phyloP scores from a whole-genome alignment of 352 stramenopile species.

The Salisapilia sapeloensis region DNA sequence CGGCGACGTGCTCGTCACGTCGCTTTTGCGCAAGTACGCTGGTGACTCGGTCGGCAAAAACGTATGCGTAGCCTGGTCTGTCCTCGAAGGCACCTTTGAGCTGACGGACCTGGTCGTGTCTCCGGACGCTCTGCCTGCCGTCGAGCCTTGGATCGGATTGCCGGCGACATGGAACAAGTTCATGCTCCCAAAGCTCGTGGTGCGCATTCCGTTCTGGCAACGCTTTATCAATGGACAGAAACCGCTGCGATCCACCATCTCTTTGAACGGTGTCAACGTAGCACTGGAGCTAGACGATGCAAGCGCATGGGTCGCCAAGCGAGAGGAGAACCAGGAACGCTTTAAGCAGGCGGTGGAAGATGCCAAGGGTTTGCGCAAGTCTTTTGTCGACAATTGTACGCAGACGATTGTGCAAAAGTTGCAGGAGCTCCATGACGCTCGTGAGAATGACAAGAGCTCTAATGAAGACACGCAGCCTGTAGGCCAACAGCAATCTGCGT shows the following conservation, averaged over 20 bases:
- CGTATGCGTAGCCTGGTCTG: conserved; percentile 42
- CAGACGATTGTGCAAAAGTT: conserved; percentile 38
- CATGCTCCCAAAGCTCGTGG: conserved; percentile 23
- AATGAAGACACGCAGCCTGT: background rate
- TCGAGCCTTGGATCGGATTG: conserved; percentile 39
- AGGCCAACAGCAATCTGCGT: conserved; percentile 5
- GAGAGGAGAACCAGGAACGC: conserved; percentile 39
- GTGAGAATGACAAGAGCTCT: conserved; percentile 4
- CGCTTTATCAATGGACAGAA: conserved; percentile 8
- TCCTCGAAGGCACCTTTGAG: conserved; percentile 36
- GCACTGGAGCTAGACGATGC: conserved; percentile 34
- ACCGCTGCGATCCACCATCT: conserved; percentile 23
- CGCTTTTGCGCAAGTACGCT: conserved; percentile 24
- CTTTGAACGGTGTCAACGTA: conserved; percentile 33
- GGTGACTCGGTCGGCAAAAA: conserved; percentile 23
- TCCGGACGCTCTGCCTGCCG: conserved; percentile 16
- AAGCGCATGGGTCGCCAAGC: conserved; percentile 63
- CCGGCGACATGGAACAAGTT: conserved; percentile 49
- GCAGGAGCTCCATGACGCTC: conserved; percentile 20
- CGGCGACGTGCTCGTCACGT: conserved; percentile 45
- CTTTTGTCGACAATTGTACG: conserved; percentile 40
- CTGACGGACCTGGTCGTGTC: conserved; percentile 33
- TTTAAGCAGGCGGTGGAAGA: conserved; percentile 32
- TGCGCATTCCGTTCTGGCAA: conserved; percentile 34
- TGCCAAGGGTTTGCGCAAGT: conserved; percentile 25